Percentiles rank a stretch among this genome's conserved stretches.
These are phyloP conservation scores for Acmispon strigosus DNA, from an alignment of 306 rosid genomes.

Conservation along the genomic window DNA sequence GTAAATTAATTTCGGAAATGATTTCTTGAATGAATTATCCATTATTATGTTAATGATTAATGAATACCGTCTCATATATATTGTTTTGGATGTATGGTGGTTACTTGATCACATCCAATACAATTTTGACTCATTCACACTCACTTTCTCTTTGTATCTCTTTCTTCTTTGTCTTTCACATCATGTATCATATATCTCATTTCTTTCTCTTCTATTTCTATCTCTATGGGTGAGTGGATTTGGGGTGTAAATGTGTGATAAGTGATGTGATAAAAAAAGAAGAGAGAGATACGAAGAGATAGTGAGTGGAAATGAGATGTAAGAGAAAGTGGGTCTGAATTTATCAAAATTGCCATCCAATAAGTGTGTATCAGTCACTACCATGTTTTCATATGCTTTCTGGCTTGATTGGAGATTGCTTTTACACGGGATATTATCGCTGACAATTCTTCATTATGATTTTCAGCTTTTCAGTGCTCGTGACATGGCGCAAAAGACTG, in stretches of 20 bases:
- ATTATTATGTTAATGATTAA: not conserved
- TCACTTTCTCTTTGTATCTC: no score
- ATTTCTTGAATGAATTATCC: not conserved
- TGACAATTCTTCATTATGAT: constrained; percentile 10
- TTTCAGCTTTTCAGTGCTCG: constrained; percentile 87
- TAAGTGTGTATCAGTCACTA: not conserved
- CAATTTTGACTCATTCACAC: no score
- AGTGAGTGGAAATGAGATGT: no score
- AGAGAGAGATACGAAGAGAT: no score
- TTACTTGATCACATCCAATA: not conserved
- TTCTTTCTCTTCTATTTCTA: no score
- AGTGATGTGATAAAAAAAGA: no score
- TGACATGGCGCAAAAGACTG: constrained; percentile 83
- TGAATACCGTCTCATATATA: not conserved
- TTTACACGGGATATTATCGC: not conserved
- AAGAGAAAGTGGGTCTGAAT: no score
- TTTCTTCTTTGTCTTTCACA: no score
- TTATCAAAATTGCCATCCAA: no score
- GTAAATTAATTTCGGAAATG: not conserved
- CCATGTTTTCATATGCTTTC: not conserved
- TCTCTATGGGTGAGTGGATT: no score
- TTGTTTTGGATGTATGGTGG: not conserved
- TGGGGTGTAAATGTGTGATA: no score
- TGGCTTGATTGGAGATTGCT: not conserved
- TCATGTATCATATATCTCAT: no score